phyloP scores from a whole-genome alignment of 148 eudicot species.

The Arbutus unedo region DNA sequence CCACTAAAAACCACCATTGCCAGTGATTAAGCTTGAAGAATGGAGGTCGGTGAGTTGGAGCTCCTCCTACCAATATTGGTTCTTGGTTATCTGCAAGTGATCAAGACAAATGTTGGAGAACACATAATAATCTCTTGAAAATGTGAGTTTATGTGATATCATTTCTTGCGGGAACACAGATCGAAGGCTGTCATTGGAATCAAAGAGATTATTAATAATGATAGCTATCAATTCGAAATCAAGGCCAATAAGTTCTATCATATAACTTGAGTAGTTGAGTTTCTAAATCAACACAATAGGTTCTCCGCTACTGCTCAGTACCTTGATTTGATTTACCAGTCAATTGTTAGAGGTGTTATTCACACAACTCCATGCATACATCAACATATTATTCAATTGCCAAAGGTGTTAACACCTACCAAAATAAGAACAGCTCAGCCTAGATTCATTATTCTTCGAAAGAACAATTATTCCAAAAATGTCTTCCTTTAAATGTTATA shows the following conservation, averaged over 20 bases:
- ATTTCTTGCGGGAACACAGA: not conserved
- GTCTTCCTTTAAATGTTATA: not conserved
- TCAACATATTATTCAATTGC: not conserved
- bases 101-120: not conserved
- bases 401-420: not conserved
- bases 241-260: not conserved
- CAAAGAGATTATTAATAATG: not conserved
- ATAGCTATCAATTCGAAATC: not conserved
- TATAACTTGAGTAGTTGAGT: not conserved
- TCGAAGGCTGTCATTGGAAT: not conserved
- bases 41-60: constrained; percentile 22
- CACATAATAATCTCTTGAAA: not conserved
- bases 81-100: constrained; percentile 41
- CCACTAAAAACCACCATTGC: constrained; percentile 81
- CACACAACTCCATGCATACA: not conserved
- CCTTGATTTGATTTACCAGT: not conserved
- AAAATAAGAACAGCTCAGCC: not conserved
- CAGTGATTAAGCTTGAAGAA: constrained; percentile 44
- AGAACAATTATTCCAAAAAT: not conserved
- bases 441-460: not conserved
- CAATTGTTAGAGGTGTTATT: not conserved
- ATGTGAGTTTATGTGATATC: not conserved
- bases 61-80: constrained; percentile 30
- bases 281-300: not conserved
- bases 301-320: not conserved